These are phyloP conservation scores for Dothideomycetes sp. DNA, from an alignment of 2,329 filamentous ascomycete species.

Conservation along the genomic window DNA sequence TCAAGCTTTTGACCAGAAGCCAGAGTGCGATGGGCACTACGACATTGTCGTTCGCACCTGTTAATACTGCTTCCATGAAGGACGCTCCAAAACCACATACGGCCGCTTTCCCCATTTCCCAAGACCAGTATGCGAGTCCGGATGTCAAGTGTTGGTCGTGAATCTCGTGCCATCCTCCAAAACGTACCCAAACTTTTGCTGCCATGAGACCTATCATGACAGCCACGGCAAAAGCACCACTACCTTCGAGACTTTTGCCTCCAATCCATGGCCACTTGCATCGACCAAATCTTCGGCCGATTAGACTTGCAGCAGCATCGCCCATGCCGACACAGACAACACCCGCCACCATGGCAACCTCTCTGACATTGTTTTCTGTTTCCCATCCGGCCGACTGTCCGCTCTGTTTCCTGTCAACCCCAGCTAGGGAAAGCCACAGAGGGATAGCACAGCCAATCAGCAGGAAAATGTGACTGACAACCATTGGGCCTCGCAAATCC, in stretches of 20 bases:
- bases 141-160: conserved; percentile 12
- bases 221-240: conserved; percentile 67
- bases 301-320: conserved; percentile 83
- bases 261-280: conserved; percentile 95
- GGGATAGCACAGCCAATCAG: conserved; percentile 92
- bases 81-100: conserved; percentile 73
- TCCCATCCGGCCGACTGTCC: conserved; percentile 65
- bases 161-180: conserved; percentile 58
- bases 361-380: conserved; percentile 45
- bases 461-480: conserved; percentile 92
- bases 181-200: conserved; percentile 62
- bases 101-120: conserved; percentile 48
- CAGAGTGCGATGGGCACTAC: conserved; percentile 89
- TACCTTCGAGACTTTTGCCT: conserved; percentile 88
- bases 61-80: conserved; percentile 88
- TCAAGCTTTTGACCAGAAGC: conserved; percentile 47
- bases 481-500: conserved; percentile 85
- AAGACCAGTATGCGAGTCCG: conserved; percentile 19
- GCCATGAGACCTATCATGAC: conserved; percentile 66
- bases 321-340: conserved; percentile 92
- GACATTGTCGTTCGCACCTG: conserved; percentile 97
- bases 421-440: conserved; percentile 77
- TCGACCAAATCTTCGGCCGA: conserved; percentile 76
- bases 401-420: conserved; percentile 49
- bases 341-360: conserved; percentile 84